These are phyloP conservation scores for Aphanocladium album DNA, from an alignment of 2,329 filamentous ascomycete species.

Conservation along the genomic window DNA sequence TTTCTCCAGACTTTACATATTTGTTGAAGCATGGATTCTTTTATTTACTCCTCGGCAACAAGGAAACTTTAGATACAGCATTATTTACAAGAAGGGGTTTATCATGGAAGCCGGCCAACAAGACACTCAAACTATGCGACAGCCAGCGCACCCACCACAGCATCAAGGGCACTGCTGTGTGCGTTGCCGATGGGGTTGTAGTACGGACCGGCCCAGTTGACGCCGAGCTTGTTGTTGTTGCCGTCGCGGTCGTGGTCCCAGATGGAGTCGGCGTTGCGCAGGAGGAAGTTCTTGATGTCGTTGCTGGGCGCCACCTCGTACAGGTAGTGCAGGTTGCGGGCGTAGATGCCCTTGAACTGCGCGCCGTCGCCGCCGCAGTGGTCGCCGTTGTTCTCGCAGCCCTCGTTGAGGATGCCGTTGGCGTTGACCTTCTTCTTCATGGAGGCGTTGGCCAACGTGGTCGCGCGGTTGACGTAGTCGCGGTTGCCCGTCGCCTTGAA, in stretches of 20 bases:
- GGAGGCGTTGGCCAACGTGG: slow-evolving; percentile 48
- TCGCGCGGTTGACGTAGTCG: slow-evolving; percentile 38
- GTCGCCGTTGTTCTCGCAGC: slow-evolving; percentile 28
- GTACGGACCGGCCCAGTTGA: slow-evolving; percentile 62
- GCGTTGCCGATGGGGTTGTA: slow-evolving; percentile 48
- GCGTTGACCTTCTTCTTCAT: slow-evolving; percentile 40
- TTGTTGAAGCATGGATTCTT: not conserved
- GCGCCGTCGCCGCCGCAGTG: slow-evolving; percentile 45
- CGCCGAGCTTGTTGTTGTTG: slow-evolving; percentile 48
- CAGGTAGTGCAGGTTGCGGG: slow-evolving; percentile 57
- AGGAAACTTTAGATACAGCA: not conserved
- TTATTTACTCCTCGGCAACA: not conserved
- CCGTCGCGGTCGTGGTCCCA: slow-evolving; percentile 51
- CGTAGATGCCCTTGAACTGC: slow-evolving; percentile 70
- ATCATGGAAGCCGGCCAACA: no score
- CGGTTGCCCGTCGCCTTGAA: slow-evolving; percentile 37
- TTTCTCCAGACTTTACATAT: not conserved
- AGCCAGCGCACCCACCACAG: slow-evolving; percentile 55
- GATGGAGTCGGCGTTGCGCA: slow-evolving; percentile 58
- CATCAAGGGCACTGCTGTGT: slow-evolving; percentile 63
- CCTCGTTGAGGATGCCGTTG: slow-evolving; percentile 41
- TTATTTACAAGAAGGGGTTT: not conserved
- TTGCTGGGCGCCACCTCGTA: slow-evolving; percentile 44
- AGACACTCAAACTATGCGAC: slow-evolving; percentile 22
- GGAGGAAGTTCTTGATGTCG: slow-evolving; percentile 50